Evolutionary conservation across 495 filamentous ascomycete genomes (phyloP), one percentile per base, ranked within the genome.

Genomic region (Talaromyces liani): DNA sequence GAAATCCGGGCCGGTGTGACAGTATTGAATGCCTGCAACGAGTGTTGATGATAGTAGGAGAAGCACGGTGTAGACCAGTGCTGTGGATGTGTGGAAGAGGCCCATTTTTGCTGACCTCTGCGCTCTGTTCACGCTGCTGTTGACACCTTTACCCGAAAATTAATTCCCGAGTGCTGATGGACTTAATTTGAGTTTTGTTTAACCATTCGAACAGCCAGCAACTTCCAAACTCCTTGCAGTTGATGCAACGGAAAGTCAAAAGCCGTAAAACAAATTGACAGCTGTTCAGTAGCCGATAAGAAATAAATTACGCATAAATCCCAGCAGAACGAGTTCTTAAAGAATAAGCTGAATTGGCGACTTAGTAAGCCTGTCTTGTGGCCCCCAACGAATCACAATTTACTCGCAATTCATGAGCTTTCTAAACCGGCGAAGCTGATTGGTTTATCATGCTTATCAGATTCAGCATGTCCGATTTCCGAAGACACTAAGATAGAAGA

Each of bases 11-110:
- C 33, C 54, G 18, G 51, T 12, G 27, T 57, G 18, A 31, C 62
- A 63, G 62, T 63, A 58, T 24, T 63, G 62, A 24, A 62, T 62
- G 4, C 41, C 29, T 7, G 41, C 47, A 14, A 36, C 47, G 45
- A 62, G 45, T 10, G 41, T 49, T 9, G 60, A 49, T 20, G 25
- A 34, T 14, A 53, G 9, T 27, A 47, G 51, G 60, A 33, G 31
- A 31, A 62, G 41, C 25, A 54, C 41, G 41, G 31, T 10, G 27
- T 25, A 62, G 16, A 62, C 10, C 20, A 53, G 16, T 25, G 58
- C 33, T 36, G 20, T 27, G 33, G 58, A 22, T 22, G 10, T 36
- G 58, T 41, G 36, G n/a, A 41, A 41, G 22, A 24, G 24, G 39
- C 10, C 34, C 58, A 60, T 60, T 20, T 12, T 58, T 31, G 6